Conservation (phyloP, 495 filamentous ascomycete genomes). For the Neurospora africana region DNA sequence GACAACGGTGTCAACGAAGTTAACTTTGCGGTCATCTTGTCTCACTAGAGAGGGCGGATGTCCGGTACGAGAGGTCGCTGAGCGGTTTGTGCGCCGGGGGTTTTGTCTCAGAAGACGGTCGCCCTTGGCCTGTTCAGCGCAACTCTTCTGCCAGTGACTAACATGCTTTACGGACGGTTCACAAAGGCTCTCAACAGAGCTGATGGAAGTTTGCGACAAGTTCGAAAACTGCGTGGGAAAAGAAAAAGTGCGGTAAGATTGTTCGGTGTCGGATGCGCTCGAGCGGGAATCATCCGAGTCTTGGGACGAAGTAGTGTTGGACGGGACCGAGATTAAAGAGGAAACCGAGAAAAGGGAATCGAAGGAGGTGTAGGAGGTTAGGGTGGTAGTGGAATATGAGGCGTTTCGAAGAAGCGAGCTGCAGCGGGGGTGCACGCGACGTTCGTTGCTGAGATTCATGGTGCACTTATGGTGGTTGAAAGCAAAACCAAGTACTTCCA, state of each 20-base stretch:
- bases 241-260: constrained; percentile 11
- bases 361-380: constrained; percentile 58
- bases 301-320: constrained; percentile 49
- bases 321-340: constrained; percentile 71
- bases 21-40: constrained; percentile 87
- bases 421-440: background rate
- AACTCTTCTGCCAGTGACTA: constrained; percentile 20
- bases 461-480: constrained; percentile 29
- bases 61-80: constrained; percentile 44
- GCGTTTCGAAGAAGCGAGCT: constrained; percentile 30
- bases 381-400: constrained; percentile 49
- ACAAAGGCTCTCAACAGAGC: constrained; percentile 18
- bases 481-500: constrained; percentile 34
- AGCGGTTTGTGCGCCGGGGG: constrained; percentile 60
- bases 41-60: constrained; percentile 75
- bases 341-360: constrained; percentile 13
- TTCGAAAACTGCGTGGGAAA: constrained; percentile 13
- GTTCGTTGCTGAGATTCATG: constrained; percentile 39
- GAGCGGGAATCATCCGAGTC: constrained; percentile 35
- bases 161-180: constrained; percentile 16
- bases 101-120: constrained; percentile 63
- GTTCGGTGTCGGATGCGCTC: constrained; percentile 30
- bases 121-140: constrained; percentile 19
- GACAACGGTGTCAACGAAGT: constrained; percentile 95
- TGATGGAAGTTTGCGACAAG: constrained; percentile 22